Evolutionary conservation across 495 filamentous ascomycete genomes (phyloP).

Genomic region (Glarea lozoyensis): DNA sequence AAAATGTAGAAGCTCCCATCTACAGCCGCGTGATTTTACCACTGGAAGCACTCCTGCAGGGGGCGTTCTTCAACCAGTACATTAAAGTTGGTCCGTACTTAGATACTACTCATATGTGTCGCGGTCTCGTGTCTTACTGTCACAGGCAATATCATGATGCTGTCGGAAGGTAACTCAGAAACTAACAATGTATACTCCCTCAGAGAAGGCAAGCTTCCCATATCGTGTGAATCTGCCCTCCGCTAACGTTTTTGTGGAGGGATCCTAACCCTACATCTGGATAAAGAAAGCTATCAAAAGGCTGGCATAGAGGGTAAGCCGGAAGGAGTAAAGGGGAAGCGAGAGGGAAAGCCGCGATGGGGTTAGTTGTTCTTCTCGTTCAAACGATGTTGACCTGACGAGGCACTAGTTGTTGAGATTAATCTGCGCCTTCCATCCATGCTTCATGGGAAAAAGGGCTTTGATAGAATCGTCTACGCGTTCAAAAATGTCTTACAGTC

Average conservation of each 20-base stretch:
- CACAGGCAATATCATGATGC: conserved; percentile 79
- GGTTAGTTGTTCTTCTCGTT: conserved; percentile 24
- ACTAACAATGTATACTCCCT: conserved; percentile 74
- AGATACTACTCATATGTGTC: no score
- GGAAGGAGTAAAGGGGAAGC: conserved; percentile 43
- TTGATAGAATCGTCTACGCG: conserved; percentile 76
- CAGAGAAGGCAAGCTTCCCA: conserved; percentile 44
- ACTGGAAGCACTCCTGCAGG: conserved; percentile 58
- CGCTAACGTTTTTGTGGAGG: conserved; percentile 35
- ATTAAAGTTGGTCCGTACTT: conserved; percentile 70
- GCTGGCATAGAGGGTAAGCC: conserved; percentile 75
- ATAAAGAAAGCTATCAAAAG: conserved; percentile 77
- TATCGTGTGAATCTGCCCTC: background rate
- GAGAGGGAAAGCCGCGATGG: conserved; percentile 43
- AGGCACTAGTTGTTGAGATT: conserved; percentile 60
- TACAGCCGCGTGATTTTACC: conserved; percentile 71
- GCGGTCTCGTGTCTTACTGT: background rate
- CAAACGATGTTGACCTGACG: conserved; percentile 5
- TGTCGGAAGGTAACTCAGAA: conserved; percentile 76
- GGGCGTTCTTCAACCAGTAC: conserved; percentile 77
- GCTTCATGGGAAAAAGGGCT: conserved; percentile 85
- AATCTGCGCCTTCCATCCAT: conserved; percentile 74
- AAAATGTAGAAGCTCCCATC: conserved; percentile 23
- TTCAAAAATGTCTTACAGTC: conserved; percentile 71
- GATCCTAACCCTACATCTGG: conserved; percentile 64